A percentile compares a stretch with the other conserved stretches of the same genome.
Evolutionary conservation across 192 early-diverging fungal species (phyloP).

Genomic region (Linnemannia elongata): DNA sequence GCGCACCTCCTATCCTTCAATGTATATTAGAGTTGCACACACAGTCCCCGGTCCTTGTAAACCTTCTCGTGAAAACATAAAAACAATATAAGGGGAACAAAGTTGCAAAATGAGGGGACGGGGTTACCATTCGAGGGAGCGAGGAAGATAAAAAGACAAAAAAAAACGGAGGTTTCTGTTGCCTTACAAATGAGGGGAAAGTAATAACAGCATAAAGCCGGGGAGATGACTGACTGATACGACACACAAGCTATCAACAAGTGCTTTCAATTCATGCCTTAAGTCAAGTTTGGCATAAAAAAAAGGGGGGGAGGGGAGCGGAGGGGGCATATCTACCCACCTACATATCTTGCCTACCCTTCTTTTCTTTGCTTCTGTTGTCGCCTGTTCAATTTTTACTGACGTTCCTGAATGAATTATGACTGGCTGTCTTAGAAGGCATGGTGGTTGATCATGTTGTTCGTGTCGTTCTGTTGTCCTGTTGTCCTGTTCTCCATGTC

Average conservation of each 20-base stretch:
- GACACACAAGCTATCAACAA: too few relatives aligned
- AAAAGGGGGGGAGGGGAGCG: too few relatives aligned
- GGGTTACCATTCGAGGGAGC: not conserved
- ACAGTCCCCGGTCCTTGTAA: not conserved
- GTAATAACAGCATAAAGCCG: not conserved
- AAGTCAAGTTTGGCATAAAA: too few relatives aligned
- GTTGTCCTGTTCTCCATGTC: not conserved
- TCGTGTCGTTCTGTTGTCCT: not conserved
- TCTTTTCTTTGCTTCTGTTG: not conserved
- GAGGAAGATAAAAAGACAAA: not conserved
- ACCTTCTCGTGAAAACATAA: not conserved
- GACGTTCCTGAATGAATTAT: too few relatives aligned
- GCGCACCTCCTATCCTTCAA: too few relatives aligned
- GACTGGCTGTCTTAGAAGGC: too few relatives aligned
- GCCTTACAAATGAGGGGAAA: not conserved
- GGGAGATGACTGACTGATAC: too few relatives aligned
- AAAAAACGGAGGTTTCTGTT: not conserved
- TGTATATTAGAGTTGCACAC: too few relatives aligned
- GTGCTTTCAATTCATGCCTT: too few relatives aligned
- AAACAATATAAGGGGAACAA: not conserved
- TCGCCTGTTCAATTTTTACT: not conserved
- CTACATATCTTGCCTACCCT: not conserved
- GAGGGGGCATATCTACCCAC: too few relatives aligned
- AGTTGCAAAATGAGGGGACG: not conserved
- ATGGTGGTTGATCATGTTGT: not conserved